Conservation (phyloP, 371 early-diverging fungal species). For the Lichtheimia hyalospora region DNA sequence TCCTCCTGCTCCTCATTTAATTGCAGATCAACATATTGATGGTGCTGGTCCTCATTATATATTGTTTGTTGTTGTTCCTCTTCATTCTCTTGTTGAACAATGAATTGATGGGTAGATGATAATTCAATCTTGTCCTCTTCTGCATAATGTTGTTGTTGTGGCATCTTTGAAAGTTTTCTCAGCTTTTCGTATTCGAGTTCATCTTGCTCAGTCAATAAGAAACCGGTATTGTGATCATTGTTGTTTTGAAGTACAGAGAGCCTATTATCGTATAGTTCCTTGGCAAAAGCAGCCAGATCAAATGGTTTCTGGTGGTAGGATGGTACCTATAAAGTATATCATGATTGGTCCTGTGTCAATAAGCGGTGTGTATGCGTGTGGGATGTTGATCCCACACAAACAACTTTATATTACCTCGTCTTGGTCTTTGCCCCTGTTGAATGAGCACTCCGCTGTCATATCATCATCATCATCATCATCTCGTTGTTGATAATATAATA, state of each 20-base stretch:
- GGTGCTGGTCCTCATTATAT: background rate
- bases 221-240: slow-evolving; percentile 16
- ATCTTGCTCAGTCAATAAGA: slow-evolving; percentile 42
- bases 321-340: too few species aligned
- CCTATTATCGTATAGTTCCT: slow-evolving; percentile 37
- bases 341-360: too few species aligned
- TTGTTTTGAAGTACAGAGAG: slow-evolving; percentile 37
- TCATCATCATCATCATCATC: too few species aligned
- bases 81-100: background rate
- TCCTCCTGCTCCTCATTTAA: background rate
- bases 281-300: slow-evolving; percentile 38
- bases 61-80: background rate
- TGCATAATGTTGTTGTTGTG: background rate
- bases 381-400: too few species aligned
- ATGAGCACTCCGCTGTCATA: too few species aligned
- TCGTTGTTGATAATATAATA: too few species aligned
- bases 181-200: slow-evolving; percentile 35
- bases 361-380: too few species aligned
- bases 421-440: too few species aligned
- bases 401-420: too few species aligned
- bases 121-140: slow-evolving; percentile 1
- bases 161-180: slow-evolving; percentile 4
- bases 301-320: slow-evolving; percentile 8
- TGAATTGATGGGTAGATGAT: background rate
- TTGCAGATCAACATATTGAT: background rate